These are phyloP conservation scores for Colletotrichum godetiae DNA, from an alignment of 2,329 filamentous ascomycete genomes.

Conservation along the genomic window DNA sequence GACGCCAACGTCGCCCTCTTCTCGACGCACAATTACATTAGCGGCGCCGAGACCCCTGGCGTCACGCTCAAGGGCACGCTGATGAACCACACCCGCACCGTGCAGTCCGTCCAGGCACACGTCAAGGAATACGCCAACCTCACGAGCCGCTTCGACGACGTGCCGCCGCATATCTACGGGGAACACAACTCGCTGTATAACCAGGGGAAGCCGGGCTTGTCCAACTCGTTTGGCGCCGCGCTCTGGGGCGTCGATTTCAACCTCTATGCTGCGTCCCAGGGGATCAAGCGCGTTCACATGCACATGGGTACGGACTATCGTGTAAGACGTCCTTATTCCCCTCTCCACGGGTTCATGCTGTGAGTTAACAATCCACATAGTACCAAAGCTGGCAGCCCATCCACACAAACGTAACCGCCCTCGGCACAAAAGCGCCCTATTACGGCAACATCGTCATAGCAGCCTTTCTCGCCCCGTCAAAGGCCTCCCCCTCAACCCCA, in stretches of 20 bases:
- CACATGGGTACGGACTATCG: slow-evolving; percentile 73
- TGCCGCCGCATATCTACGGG: slow-evolving; percentile 68
- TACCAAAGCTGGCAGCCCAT: slow-evolving; percentile 72
- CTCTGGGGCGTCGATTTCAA: slow-evolving; percentile 74
- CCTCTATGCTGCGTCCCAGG: slow-evolving; percentile 65
- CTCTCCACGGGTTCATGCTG: not conserved
- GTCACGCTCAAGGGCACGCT: slow-evolving; percentile 72
- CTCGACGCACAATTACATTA: slow-evolving; percentile 74
- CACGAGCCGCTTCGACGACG: slow-evolving; percentile 49
- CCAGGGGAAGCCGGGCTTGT: slow-evolving; percentile 70
- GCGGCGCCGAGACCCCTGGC: slow-evolving; percentile 66
- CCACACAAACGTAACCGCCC: slow-evolving; percentile 57
- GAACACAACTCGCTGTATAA: slow-evolving; percentile 73
- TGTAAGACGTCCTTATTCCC: slow-evolving; percentile 36
- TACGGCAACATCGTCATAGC: slow-evolving; percentile 72
- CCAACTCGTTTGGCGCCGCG: slow-evolving; percentile 73
- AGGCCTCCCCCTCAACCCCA: slow-evolving; percentile 39
- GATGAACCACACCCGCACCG: slow-evolving; percentile 70
- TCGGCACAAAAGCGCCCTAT: slow-evolving; percentile 72
- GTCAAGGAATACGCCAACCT: slow-evolving; percentile 58
- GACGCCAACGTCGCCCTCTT: slow-evolving; percentile 63
- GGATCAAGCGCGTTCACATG: slow-evolving; percentile 70
- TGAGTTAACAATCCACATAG: slow-evolving; percentile 34
- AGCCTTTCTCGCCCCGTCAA: slow-evolving; percentile 62
- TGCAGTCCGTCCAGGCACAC: slow-evolving; percentile 59